Evolutionary conservation across 1,284 basidiomycete genomes (phyloP), one percentile per base, ranked within the genome.

Genomic region (Austroboletus sp.): DNA sequence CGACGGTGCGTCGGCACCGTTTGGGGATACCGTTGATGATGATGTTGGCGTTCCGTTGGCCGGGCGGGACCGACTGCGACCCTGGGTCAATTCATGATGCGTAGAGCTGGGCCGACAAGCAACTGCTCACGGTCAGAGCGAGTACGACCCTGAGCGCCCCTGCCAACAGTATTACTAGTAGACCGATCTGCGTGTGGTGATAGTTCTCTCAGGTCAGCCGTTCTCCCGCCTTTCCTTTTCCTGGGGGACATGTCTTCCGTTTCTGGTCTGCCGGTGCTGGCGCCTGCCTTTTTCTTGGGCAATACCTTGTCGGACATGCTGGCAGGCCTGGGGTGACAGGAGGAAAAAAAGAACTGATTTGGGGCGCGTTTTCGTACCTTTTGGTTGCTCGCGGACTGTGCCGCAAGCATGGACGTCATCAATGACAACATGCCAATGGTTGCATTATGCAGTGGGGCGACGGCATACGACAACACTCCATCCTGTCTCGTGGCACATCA

Each of bases 71-170:
- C 45, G 9, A 57, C 61, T 66, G 41, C 7, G 4, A 40, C 7
- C 12, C 6, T 35, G 10, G 10, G 16, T 35, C 26, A 27, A 19
- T 19, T 40, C 16, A 27, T 3, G 11, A 27, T 11, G 10, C 6
- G 6, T 4, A 30, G 26, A 23, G 15, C 33, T 35, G 16, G 9
- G 40, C 15, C 12, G 35, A 42, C 40, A 32, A 38, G 26, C 39
- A 38, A 23, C 17, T 31, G 46, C 59, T 41, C 43, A 67, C 65
- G 44, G 46, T 66, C 57, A 50, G 65, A 61, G 38, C 58, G 65
- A n/a, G n/a, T n/a, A 50, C 52, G 62, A 52, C 57, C 61, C 59
- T 58, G 57, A 44, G 19, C 37, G n/a, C 53, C 50, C 42, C 51
- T 64, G 33, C 23, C 6, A 4, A 2, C 19, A 21, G 21, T 21